Evolutionary conservation across 2,329 filamentous ascomycete species (phyloP), one percentile per base, ranked within the genome.

Genomic region (Ophiostoma sp.): DNA sequence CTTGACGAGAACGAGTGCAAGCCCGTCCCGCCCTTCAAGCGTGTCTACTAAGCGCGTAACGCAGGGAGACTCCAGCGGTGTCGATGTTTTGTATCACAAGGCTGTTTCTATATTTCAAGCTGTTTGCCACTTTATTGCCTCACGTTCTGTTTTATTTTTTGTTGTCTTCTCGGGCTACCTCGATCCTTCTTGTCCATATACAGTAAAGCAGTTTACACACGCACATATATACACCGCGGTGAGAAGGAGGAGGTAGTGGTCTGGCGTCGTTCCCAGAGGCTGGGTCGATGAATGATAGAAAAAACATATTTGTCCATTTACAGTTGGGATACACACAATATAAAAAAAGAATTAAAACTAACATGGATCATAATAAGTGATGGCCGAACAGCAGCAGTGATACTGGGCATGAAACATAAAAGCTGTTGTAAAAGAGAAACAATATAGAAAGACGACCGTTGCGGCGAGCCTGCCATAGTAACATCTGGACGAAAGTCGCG

Each of bases 1-100:
- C 83, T 99, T 74, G 95, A 98, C 76, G 93, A 96, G 87, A 88
- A 85, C 75, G 95, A 99, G 86, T 98, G 95, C 88, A 93, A 95
- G 85, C 83, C 92, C 73, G 92, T 99, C 70, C 93, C 94, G 74
- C 95, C 95, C 63, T 97, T 98, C 87, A 97, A 97, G 88, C 87
- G 91, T 84, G 89, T 90, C 76, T 93, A 94, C 82, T 94, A 92
- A 81, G 44, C 49, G 42, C 14, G 42, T 45, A 27, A 27, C 27
- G 27, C 27, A 27, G 27, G 27, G 27, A 27, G 27, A 27, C 42
- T 45, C 42, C 14, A 27, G 18, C 58, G 36, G 44, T 18, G 8
- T 63, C 2, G 40, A 12, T 68, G 12, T 14, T 36, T 5, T 60
- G 12, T 27, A 27, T 27, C 27, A 27, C 27, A 27, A 27, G 27